Conservation (phyloP, 495 filamentous ascomycete species). For the Penicillium parvum region DNA sequence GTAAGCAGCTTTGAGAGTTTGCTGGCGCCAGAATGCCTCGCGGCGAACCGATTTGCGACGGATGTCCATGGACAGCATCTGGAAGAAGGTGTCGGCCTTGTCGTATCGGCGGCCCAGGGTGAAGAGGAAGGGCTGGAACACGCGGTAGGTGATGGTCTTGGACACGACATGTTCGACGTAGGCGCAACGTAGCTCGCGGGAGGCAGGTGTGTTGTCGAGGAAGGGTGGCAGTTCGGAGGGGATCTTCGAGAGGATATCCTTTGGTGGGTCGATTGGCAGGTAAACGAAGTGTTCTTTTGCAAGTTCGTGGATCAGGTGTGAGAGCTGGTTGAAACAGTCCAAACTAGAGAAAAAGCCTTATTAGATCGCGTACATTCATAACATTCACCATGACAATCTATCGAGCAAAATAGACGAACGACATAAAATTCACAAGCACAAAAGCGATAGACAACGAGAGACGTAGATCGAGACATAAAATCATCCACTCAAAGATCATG, state of each 20-base stretch:
- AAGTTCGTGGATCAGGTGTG: conserved; percentile 54
- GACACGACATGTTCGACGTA: conserved; percentile 59
- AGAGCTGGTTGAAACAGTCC: conserved; percentile 55
- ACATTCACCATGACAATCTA: conserved; percentile 35
- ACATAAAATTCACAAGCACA: conserved; percentile 14
- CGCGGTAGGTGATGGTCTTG: conserved; percentile 55
- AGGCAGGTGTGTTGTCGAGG: conserved; percentile 47
- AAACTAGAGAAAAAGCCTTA: conserved; percentile 44
- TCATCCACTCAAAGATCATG: conserved; percentile 12
- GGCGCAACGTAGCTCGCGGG: conserved; percentile 53
- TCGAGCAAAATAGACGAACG: conserved; percentile 15
- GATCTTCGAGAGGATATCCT: conserved; percentile 48
- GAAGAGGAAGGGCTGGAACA: conserved; percentile 64
- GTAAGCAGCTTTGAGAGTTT: conserved; percentile 61
- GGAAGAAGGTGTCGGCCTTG: conserved; percentile 59
- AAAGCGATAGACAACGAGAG: conserved; percentile 17
- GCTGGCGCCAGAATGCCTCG: conserved; percentile 61
- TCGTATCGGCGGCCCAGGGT: conserved; percentile 57
- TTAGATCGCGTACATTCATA: conserved; percentile 44
- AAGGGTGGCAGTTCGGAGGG: conserved; percentile 55
- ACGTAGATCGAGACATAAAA: conserved; percentile 16
- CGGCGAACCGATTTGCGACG: conserved; percentile 57
- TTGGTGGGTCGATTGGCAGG: conserved; percentile 53
- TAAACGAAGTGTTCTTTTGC: conserved; percentile 54
- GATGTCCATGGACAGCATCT: conserved; percentile 57